Evolutionary conservation across 805 yeast species (phyloP), one percentile per base, ranked within the genome.

Genomic region (Candida montana): DNA sequence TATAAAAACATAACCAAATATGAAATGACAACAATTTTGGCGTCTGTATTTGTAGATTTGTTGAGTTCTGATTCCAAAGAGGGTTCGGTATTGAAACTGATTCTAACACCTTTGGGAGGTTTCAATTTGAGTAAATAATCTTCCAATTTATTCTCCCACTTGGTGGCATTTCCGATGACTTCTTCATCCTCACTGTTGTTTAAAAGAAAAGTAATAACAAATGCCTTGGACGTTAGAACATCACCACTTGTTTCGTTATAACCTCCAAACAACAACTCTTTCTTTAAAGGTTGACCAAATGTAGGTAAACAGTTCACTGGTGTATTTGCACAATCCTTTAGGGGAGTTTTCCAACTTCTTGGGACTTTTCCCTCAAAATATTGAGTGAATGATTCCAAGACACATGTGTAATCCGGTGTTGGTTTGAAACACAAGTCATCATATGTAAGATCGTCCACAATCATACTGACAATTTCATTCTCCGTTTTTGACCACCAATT

Each of bases 401-500:
- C 87, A 65, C 99, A 91, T 0, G 75, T 56, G 4, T 74, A 68
- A 10, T 79, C 91, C 3, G 78, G 88, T 11, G 81, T 67, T 0
- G 98, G 97, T 48, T 83, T 84, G 61, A 87, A 80, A 56, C 99
- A 91, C 37, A 90, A 60, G 47, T 84, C 87, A 17, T 77, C 74
- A 35, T 82, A 75, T 0, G 65, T 49, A 33, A 51, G 46, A 23
- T 55, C 57, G 12, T 62, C 65, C 12, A 46, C 48, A 7, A 71
- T 58, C 57, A 54, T 40, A 7, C 52, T 49, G 7, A 63, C 57
- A 2, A 83, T 72, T 32, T 81, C 75, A 4, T 55, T 43, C 59
- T 91, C 98, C 20, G 79, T 79, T n/a, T 73, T 77, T 53, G 83
- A 81, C 95, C 96, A 89, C 98, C 98, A 91, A 47, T 78, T 58